Evolutionary conservation across 352 stramenopile species (phyloP), one percentile per base, ranked within the genome.

Genomic region (Pythium aquatile): DNA sequence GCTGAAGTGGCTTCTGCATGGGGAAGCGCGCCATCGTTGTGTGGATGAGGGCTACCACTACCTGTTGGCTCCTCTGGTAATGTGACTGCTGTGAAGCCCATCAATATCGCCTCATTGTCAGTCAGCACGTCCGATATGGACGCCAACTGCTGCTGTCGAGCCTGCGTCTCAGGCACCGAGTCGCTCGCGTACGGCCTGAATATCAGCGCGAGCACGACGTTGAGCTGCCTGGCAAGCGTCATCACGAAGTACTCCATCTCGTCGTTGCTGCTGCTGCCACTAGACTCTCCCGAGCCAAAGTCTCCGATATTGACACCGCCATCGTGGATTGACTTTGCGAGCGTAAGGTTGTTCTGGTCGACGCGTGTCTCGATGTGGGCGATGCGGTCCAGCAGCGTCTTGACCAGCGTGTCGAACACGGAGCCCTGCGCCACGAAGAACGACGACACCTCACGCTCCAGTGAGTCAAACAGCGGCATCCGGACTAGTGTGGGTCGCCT

Each of bases 361-460:
- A 87, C 67, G 37, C 69, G 73, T 11, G 64, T 72, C 68, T 88
- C 81, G 37, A 83, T 55, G 10, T 51, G 58, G 16, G 66, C 61
- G 68, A 87, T 69, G 24, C 79, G 78, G 33, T 88, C 79, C 61
- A 90, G 75, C 24, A 88, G 51, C 33, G 69, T 79, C 59, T 77
- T 79, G 40, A 87, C 67, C 54, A 90, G 69, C 51, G 73, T 46
- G 55, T 88, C 81, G 33, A 88, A 84, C 42, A 88, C 78, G n/a
- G 79, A 78, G 37, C 81, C 81, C 44, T 90, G 79, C n/a, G 81
- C 79, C 20, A 90, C 79, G 35, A 88, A 87, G 76, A 88, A 88
- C 60, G 74, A 71, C 29, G 81, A 70, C 30, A 88, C 68, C 53
- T 90, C 79, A 49, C 67, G 67, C 70, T 90, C 81, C 40, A 90